These are phyloP conservation scores for Lentinus tigrinus DNA, from an alignment of 768 basidiomycete species.

Conservation along the genomic window DNA sequence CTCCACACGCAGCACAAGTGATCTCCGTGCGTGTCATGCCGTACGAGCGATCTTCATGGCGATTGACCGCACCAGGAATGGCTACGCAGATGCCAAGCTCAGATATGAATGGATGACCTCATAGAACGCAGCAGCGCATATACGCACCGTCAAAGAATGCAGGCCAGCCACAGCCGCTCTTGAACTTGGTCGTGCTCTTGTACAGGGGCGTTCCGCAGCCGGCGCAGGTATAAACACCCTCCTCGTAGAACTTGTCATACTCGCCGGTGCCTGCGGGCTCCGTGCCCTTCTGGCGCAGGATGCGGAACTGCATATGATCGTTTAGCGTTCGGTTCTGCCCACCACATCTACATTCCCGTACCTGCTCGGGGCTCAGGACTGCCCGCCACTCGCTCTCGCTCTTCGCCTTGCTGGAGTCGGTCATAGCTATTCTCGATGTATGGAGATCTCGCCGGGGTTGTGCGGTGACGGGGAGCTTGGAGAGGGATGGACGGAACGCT, in stretches of 20 bases:
- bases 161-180: constrained; percentile 96
- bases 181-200: constrained; percentile 87
- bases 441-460: constrained; percentile 5
- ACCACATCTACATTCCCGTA: constrained; percentile 26
- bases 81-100: constrained; percentile 44
- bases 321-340: not conserved
- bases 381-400: constrained; percentile 84
- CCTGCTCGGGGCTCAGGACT: constrained; percentile 78
- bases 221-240: constrained; percentile 76
- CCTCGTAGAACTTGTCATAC: constrained; percentile 65
- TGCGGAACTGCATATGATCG: constrained; percentile 59
- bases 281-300: constrained; percentile 86
- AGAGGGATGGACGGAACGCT: not conserved
- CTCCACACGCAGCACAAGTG: constrained; percentile 85
- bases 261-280: constrained; percentile 76
- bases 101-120: not conserved
- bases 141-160: constrained; percentile 86
- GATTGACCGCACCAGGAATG: constrained; percentile 82
- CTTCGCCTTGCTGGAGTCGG: constrained; percentile 36
- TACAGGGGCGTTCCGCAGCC: constrained; percentile 84
- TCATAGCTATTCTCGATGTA: constrained; percentile 19
- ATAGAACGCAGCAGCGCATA: not conserved
- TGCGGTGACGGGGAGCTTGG: not conserved
- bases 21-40: constrained; percentile 83
- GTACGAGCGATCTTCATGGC: constrained; percentile 68